A percentile compares a stretch with the other conserved stretches of the same genome.
These are phyloP conservation scores for Chondrus crispus DNA, from an alignment of 23 red algal species.

Conservation along the genomic window DNA sequence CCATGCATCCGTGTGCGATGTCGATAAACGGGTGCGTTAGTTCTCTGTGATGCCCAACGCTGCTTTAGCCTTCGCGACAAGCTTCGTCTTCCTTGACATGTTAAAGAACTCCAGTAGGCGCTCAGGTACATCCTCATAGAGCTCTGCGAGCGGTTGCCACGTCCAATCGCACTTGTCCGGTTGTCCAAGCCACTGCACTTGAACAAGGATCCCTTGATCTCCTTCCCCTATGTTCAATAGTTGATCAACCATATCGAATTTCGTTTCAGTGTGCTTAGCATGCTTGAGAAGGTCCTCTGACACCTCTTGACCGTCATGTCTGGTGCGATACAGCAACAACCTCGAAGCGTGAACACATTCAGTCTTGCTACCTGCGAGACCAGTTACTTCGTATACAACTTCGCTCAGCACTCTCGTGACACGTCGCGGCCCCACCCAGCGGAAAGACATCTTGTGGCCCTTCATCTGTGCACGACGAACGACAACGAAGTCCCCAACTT, in stretches of 20 bases:
- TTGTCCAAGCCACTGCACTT: neutral
- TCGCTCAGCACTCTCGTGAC: neutral
- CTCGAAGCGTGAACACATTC: neutral
- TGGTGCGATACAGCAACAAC: neutral
- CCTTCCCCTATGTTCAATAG: neutral
- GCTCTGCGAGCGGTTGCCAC: neutral
- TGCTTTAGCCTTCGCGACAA: no score
- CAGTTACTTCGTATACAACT: neutral
- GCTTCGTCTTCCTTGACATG: no score
- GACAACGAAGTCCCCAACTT: neutral
- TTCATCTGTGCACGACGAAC: neutral
- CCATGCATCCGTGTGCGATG: no score
- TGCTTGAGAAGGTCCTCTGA: neutral
- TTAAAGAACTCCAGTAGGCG: no score
- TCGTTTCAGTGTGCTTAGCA: neutral
- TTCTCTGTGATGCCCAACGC: no score
- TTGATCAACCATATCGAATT: neutral
- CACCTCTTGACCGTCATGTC: neutral
- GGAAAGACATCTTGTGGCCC: neutral
- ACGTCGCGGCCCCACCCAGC: neutral
- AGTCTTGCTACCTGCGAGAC: neutral
- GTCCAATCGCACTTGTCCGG: conserved; percentile 15
- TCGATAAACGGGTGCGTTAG: no score
- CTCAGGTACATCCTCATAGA: conserved; percentile 4
- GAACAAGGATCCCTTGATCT: neutral